phyloP scores from a whole-genome alignment of 2,329 filamentous ascomycete species.

The Alternaria dauci region DNA sequence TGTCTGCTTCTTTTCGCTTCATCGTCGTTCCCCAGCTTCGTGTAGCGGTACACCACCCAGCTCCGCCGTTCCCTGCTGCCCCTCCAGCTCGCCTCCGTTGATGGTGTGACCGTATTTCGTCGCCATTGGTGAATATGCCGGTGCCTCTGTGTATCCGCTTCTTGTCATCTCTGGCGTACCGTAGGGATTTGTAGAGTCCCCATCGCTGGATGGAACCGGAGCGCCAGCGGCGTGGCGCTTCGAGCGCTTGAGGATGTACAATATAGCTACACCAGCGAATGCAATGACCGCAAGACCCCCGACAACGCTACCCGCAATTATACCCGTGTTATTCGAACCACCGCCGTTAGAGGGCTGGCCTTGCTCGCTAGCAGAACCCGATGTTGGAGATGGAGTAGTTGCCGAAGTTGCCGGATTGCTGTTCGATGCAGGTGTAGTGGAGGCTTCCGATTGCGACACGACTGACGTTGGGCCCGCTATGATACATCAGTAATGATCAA shows the following conservation, averaged over 20 bases:
- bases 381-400: not conserved
- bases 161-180: not conserved
- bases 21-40: not conserved
- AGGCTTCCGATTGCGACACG: not conserved
- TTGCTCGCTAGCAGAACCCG: not conserved
- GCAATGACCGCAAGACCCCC: constrained; percentile 7
- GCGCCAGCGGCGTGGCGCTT: not conserved
- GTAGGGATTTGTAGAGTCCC: not conserved
- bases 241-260: constrained; percentile 8
- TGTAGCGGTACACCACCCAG: not conserved
- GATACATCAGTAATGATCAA: not conserved
- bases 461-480: constrained; percentile 2
- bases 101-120: constrained; percentile 1
- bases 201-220: not conserved
- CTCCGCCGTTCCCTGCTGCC: not conserved
- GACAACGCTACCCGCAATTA: constrained; percentile 2
- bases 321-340: not conserved
- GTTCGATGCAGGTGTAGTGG: not conserved
- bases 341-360: not conserved
- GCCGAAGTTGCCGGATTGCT: not conserved
- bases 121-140: not conserved
- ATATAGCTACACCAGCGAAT: constrained; percentile 4
- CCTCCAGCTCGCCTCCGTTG: constrained; percentile 4
- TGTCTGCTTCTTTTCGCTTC: not conserved
- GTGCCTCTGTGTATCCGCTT: not conserved